These are phyloP conservation scores for Trichoderma erinaceum DNA, from an alignment of 495 filamentous ascomycete species.

Conservation along the genomic window DNA sequence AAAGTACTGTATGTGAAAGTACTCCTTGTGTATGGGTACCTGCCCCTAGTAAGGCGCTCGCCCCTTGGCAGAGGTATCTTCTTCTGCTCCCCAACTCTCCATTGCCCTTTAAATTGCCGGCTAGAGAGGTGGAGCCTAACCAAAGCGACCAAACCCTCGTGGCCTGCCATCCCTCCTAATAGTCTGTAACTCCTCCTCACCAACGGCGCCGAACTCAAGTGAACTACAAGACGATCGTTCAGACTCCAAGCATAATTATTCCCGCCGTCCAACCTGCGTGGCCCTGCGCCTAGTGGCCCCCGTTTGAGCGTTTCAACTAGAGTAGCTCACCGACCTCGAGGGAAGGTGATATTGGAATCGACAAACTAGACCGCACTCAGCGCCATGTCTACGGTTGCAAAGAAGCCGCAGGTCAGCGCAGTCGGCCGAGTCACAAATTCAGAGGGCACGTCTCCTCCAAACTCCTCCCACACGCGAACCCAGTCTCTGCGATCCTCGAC, in stretches of 20 bases:
- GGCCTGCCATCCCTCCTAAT: slow-evolving; percentile 11
- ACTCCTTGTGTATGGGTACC: slow-evolving; percentile 9
- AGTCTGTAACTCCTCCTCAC: neutral
- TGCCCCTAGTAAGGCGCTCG: neutral
- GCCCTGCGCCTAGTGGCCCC: slow-evolving; percentile 1
- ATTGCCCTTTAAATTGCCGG: neutral
- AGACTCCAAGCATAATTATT: slow-evolving; percentile 13
- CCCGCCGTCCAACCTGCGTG: neutral
- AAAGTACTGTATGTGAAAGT: neutral
- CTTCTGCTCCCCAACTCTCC: neutral
- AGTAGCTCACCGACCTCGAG: slow-evolving; percentile 11
- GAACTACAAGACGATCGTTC: neutral
- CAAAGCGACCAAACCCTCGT: slow-evolving; percentile 8
- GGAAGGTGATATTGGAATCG: neutral
- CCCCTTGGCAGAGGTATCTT: slow-evolving; percentile 2
- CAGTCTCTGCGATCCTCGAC: slow-evolving; percentile 27
- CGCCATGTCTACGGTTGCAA: slow-evolving; percentile 38
- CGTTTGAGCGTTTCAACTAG: slow-evolving; percentile 10
- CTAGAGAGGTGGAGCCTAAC: slow-evolving; percentile 1
- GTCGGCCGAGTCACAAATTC: slow-evolving; percentile 23
- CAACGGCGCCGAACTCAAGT: neutral
- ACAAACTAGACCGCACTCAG: slow-evolving; percentile 4
- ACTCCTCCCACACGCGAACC: slow-evolving; percentile 25
- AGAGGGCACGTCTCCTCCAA: slow-evolving; percentile 26
- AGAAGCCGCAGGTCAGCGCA: slow-evolving; percentile 36